Conservation (phyloP, 78 protist species). For the Polysphondylium violaceum region DNA sequence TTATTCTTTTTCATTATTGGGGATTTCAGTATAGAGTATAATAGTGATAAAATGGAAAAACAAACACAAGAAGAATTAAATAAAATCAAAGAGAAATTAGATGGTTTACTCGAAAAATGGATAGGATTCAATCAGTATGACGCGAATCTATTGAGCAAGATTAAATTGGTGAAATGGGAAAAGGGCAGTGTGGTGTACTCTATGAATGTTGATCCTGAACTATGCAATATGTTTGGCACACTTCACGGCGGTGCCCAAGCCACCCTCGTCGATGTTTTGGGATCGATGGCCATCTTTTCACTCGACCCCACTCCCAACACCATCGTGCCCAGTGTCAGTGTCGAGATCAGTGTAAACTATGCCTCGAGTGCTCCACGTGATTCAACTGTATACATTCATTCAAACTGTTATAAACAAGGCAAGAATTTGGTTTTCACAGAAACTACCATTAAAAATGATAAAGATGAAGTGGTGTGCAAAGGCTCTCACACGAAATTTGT, state of each 20-base stretch:
- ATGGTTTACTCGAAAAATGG: slow-evolving; percentile 1
- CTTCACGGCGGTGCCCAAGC: slow-evolving; percentile 45
- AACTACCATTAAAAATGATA: slow-evolving; percentile 14
- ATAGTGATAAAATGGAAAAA: too few relatives aligned
- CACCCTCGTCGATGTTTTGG: slow-evolving; percentile 15
- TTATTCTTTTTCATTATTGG: too few relatives aligned
- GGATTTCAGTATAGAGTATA: too few relatives aligned
- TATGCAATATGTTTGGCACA: slow-evolving; percentile 23
- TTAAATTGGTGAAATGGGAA: not conserved
- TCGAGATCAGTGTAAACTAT: slow-evolving; percentile 18
- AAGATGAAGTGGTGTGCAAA: not conserved
- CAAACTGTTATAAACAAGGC: slow-evolving; percentile 31
- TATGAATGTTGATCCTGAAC: slow-evolving; percentile 17
- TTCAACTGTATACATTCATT: not conserved
- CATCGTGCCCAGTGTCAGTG: slow-evolving; percentile 28
- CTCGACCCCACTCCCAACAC: not conserved
- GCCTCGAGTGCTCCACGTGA: not conserved
- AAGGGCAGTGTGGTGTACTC: slow-evolving; percentile 10
- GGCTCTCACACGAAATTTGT: slow-evolving; percentile 67
- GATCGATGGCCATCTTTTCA: slow-evolving; percentile 29
- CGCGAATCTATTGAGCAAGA: not conserved
- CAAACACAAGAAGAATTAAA: too few relatives aligned
- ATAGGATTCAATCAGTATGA: not conserved
- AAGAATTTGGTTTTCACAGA: slow-evolving; percentile 57
- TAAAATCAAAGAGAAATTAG: not conserved